Conservation (phyloP, 2,329 filamentous ascomycete genomes). For the Arthrobotrys entomopaga region DNA sequence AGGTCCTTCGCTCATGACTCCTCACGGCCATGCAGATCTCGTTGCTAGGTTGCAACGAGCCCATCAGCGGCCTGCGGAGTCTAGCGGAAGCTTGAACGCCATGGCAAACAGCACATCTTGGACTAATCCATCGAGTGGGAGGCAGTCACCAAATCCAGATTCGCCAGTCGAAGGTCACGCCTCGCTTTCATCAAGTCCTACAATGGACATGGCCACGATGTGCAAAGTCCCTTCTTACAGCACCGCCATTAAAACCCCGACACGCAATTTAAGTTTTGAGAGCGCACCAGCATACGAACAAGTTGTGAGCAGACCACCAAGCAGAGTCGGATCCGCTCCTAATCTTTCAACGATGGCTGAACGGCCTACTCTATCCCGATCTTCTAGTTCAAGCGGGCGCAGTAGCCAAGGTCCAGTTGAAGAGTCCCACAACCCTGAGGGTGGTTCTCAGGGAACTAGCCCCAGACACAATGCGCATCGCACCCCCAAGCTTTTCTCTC, state of each 20-base stretch:
- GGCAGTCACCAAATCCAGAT: conserved; percentile 45
- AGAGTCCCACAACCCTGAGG: conserved; percentile 1
- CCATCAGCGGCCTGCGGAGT: conserved; percentile 60
- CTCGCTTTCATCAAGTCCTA: conserved; percentile 41
- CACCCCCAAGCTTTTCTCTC: conserved; percentile 34
- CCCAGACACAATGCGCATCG: conserved; percentile 6
- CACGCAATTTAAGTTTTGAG: conserved; percentile 67
- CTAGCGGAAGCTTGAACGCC: conserved; percentile 68
- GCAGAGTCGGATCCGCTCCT: conserved; percentile 24
- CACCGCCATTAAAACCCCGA: conserved; percentile 75
- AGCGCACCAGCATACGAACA: conserved; percentile 61
- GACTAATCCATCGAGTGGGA: conserved; percentile 61
- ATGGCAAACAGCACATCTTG: conserved; percentile 66
- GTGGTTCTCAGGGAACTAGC: background rate
- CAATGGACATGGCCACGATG: conserved; percentile 70
- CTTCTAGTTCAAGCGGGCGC: conserved; percentile 51
- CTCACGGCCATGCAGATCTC: conserved; percentile 66
- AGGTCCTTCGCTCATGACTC: conserved; percentile 62
- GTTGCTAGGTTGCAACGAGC: conserved; percentile 68
- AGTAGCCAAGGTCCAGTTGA: conserved; percentile 23
- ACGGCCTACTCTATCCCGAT: conserved; percentile 34
- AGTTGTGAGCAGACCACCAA: conserved; percentile 37
- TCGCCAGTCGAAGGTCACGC: conserved; percentile 13
- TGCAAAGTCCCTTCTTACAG: conserved; percentile 81
- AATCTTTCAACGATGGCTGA: conserved; percentile 26